Evolutionary conservation across 139 green algal genomes (phyloP), one percentile per base, ranked within the genome.

Genomic region (Gonium pectorale): DNA sequence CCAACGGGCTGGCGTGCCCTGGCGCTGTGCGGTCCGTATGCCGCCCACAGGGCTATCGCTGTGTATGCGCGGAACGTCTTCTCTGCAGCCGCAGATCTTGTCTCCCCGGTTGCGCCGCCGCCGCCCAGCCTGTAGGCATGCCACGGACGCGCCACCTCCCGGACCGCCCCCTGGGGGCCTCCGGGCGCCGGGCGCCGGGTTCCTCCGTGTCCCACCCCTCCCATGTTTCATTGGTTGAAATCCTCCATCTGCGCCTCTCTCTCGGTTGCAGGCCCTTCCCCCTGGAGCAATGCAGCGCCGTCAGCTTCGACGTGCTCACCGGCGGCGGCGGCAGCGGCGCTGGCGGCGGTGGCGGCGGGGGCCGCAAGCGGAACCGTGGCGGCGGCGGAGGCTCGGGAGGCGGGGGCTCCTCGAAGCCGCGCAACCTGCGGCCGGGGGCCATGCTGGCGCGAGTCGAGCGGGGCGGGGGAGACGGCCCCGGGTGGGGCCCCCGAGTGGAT

Each of bases 231-330:
- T 71, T 33, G 35, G 13, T 17, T 38, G 29, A 4, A 6, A 2
- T 8, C 33, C 64, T 9, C 5, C 35, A 64, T n/a, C 64, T 29
- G 37, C 35, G n/a, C n/a, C n/a, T n/a, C n/a, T n/a, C n/a, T n/a
- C n/a, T n/a, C n/a, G n/a, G n/a, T n/a, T n/a, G n/a, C n/a, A 81
- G 73, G 56, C 73, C 73, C 73, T 70, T 81, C 26, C 54, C 73
- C 0, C 40, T 22, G 15, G 38, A 9, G 9, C 24, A 81, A 5
- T 59, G 35, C 26, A 33, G 33, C 19, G 21, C 35, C 0, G 29
- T 80, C 33, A 80, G 67, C 51, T 67, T 80, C 38, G 72, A 80
- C 35, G 13, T 17, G 13, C 17, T 17, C 49, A 26, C 49, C 49
- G 13, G 13, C 17, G 13, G 13, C 49, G 49, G 13, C 17, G 13